Evolutionary conservation across 495 filamentous ascomycete genomes (phyloP).

Genomic region (Lasiosphaeria ovina): DNA sequence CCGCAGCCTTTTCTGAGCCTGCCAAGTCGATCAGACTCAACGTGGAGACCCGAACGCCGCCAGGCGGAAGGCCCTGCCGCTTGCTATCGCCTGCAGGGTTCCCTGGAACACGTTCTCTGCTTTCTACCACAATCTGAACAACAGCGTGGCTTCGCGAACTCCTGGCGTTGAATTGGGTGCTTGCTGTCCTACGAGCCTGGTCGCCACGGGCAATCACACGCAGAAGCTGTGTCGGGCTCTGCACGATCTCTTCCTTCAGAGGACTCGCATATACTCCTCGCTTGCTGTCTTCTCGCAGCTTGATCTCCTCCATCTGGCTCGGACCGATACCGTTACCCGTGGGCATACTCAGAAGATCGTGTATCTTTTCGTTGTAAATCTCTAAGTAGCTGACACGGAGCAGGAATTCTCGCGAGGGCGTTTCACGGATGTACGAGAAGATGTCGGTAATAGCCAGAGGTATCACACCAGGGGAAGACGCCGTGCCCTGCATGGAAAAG

Average conservation of each 20-base stretch:
- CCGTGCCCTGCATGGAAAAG: conserved; percentile 98
- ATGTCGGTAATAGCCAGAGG: conserved; percentile 97
- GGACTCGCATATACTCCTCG: conserved; percentile 94
- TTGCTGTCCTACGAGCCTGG: conserved; percentile 80
- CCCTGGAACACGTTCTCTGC: conserved; percentile 74
- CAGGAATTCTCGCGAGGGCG: conserved; percentile 88
- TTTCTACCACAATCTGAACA: conserved; percentile 98
- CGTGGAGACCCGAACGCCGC: conserved; percentile 92
- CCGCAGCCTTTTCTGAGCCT: conserved; percentile 91
- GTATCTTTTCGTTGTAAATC: conserved; percentile 98
- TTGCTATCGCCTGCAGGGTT: conserved; percentile 59
- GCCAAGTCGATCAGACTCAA: conserved; percentile 94
- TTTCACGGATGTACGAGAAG: conserved; percentile 97
- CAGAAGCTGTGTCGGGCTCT: conserved; percentile 92
- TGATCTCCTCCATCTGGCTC: conserved; percentile 76
- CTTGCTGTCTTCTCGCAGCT: conserved; percentile 92
- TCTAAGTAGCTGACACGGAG: conserved; percentile 97
- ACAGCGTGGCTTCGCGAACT: conserved; percentile 97
- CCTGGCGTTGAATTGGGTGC: conserved; percentile 93
- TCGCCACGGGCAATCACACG: conserved; percentile 95
- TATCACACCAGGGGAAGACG: conserved; percentile 94
- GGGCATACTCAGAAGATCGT: conserved; percentile 83
- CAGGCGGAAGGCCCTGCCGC: conserved; percentile 73
- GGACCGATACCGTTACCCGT: conserved; percentile 46
- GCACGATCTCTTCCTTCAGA: conserved; percentile 96